These are phyloP conservation scores for Lodderomyces elongisporus DNA, from an alignment of 1,139 yeast genomes.

Conservation along the genomic window DNA sequence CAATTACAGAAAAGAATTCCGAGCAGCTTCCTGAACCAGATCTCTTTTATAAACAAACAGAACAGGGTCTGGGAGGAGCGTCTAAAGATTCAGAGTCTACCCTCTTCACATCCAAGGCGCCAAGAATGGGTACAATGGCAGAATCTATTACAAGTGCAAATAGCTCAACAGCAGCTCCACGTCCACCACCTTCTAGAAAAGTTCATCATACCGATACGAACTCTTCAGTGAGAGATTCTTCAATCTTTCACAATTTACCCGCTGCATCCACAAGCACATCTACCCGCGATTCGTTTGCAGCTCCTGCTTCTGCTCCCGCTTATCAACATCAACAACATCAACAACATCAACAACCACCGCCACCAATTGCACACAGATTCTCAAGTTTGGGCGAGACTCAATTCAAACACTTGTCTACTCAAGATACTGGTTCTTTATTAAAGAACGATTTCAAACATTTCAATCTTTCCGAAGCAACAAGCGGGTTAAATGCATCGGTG, in stretches of 20 bases:
- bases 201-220: constrained; percentile 21
- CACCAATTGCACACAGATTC: constrained; percentile 18
- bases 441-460: constrained; percentile 43
- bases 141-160: background rate
- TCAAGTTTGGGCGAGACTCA: constrained; percentile 20
- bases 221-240: constrained; percentile 18
- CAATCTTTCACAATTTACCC: constrained; percentile 46
- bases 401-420: constrained; percentile 15
- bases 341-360: constrained; percentile 3
- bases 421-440: constrained; percentile 33
- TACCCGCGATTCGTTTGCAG: constrained; percentile 12
- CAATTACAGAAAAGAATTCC: constrained; percentile 2
- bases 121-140: background rate
- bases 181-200: constrained; percentile 76
- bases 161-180: constrained; percentile 27
- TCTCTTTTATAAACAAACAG: background rate
- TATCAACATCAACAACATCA: too few species aligned
- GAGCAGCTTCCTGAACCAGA: constrained; percentile 1
- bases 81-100: background rate
- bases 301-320: constrained; percentile 2
- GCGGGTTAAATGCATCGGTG: constrained; percentile 61
- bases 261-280: constrained; percentile 33
- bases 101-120: background rate
- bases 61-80: background rate
- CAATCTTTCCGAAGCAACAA: constrained; percentile 32